Conservation (phyloP, 768 basidiomycete species). For the Psilocybe cyanescens region DNA sequence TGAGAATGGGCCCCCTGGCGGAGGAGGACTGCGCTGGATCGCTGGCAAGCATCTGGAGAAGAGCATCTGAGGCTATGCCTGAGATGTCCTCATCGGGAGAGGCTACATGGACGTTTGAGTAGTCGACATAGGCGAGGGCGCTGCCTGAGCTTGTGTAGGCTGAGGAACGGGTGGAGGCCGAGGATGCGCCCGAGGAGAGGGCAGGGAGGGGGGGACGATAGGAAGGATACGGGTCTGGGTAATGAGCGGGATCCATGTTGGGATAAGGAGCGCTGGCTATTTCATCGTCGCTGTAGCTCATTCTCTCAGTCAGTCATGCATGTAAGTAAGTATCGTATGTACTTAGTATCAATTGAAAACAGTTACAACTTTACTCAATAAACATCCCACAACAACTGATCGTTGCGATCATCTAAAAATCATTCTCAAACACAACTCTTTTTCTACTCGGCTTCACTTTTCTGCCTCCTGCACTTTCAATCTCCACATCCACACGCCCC, state of each 20-base stretch:
- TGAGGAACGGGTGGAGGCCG: slow-evolving; percentile 74
- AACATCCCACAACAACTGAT: slow-evolving; percentile 23
- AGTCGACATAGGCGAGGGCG: slow-evolving; percentile 62
- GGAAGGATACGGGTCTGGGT: slow-evolving; percentile 75
- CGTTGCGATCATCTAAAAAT: slow-evolving; percentile 21
- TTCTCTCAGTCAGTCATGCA: slow-evolving; percentile 13
- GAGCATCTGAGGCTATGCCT: slow-evolving; percentile 69
- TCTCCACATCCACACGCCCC: slow-evolving; percentile 40
- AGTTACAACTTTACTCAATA: slow-evolving; percentile 1
- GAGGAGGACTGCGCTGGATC: slow-evolving; percentile 50
- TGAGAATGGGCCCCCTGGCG: slow-evolving; percentile 43
- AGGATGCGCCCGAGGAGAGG: slow-evolving; percentile 69
- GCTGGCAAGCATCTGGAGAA: slow-evolving; percentile 61
- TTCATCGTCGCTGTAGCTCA: slow-evolving; percentile 7
- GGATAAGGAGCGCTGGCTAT: slow-evolving; percentile 10
- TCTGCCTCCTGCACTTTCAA: slow-evolving; percentile 10
- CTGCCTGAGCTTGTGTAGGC: slow-evolving; percentile 79
- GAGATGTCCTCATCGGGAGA: slow-evolving; percentile 64
- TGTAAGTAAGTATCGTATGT: background rate
- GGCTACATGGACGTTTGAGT: slow-evolving; percentile 66
- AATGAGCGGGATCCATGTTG: slow-evolving; percentile 64
- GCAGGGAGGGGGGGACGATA: slow-evolving; percentile 61
- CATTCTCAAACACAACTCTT: slow-evolving; percentile 21
- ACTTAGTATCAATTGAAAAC: background rate
- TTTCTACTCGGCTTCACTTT: slow-evolving; percentile 7